These are phyloP conservation scores for Tylopilus vinaceipallidus DNA, from an alignment of 768 basidiomycete species.

Conservation along the genomic window DNA sequence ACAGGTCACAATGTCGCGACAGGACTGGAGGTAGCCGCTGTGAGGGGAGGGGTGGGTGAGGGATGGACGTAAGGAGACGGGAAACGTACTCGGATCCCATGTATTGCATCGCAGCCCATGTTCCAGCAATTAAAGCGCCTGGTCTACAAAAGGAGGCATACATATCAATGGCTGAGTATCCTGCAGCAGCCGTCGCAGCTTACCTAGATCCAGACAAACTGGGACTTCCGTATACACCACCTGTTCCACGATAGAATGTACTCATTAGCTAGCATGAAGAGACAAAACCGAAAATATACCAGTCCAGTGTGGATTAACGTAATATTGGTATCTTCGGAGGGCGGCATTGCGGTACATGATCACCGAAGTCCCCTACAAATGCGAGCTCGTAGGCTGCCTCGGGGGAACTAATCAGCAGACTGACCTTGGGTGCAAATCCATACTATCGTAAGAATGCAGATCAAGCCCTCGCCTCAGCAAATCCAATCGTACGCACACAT, in stretches of 20 bases:
- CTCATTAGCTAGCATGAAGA: background rate
- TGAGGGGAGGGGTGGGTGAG: background rate
- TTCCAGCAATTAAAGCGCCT: constrained; percentile 88
- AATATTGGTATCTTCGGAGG: constrained; percentile 82
- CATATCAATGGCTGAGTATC: background rate
- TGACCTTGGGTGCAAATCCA: constrained; percentile 94
- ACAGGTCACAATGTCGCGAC: constrained; percentile 74
- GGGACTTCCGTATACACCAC: constrained; percentile 89
- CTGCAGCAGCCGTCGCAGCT: constrained; percentile 12
- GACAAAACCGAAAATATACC: constrained; percentile 47
- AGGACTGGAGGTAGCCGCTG: constrained; percentile 88
- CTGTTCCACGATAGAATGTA: constrained; percentile 31
- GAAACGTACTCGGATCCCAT: constrained; percentile 77
- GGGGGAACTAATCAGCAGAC: too few relatives aligned
- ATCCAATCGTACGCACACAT: background rate
- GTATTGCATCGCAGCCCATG: constrained; percentile 96
- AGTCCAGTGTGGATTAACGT: constrained; percentile 77
- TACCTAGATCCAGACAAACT: constrained; percentile 89
- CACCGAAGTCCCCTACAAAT: constrained; percentile 76
- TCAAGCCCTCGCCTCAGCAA: constrained; percentile 3
- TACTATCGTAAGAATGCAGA: constrained; percentile 47
- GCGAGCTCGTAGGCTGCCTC: background rate
- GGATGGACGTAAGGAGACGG: background rate
- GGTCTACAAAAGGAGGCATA: constrained; percentile 46
- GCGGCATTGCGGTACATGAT: constrained; percentile 89